phyloP scores from a whole-genome alignment of 75 land plant species.

The Pinus taeda region DNA sequence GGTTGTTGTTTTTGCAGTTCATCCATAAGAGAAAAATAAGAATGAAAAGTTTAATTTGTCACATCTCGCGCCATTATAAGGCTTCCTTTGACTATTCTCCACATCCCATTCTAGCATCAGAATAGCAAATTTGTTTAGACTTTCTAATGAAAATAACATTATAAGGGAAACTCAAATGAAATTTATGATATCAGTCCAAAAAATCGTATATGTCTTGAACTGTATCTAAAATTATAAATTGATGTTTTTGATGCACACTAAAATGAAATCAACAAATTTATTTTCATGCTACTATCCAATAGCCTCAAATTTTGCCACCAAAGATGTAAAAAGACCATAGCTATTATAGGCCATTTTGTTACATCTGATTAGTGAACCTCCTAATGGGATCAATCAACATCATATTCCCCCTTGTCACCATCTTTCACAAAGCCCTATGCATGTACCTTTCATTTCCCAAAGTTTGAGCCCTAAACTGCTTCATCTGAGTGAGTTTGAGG shows the following conservation, averaged over 20 bases:
- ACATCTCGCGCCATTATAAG: slow-evolving; percentile 78
- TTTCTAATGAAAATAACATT: neutral
- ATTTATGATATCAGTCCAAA: neutral
- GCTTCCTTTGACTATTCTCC: slow-evolving; percentile 55
- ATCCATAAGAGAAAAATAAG: slow-evolving; percentile 65
- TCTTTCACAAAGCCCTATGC: too few species aligned
- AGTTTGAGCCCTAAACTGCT: too few species aligned
- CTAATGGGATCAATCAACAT: too few species aligned
- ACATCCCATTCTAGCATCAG: slow-evolving; percentile 75
- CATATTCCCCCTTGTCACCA: too few species aligned
- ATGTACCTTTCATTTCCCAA: too few species aligned
- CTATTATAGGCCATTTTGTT: too few species aligned
- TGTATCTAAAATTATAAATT: neutral
- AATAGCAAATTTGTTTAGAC: neutral
- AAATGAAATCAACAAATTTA: slow-evolving; percentile 47
- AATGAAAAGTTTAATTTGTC: slow-evolving; percentile 62
- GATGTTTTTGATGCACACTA: slow-evolving; percentile 30
- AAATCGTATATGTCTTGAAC: neutral
- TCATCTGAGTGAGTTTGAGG: too few species aligned
- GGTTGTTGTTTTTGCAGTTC: slow-evolving; percentile 52
- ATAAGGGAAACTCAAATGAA: neutral
- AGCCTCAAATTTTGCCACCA: slow-evolving; percentile 84
- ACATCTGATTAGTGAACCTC: too few species aligned
- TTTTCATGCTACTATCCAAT: slow-evolving; percentile 64
- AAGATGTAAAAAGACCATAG: slow-evolving; percentile 63